Conservation (phyloP, 2,329 filamentous ascomycete genomes). For the Chalaropsis ovoidea region DNA sequence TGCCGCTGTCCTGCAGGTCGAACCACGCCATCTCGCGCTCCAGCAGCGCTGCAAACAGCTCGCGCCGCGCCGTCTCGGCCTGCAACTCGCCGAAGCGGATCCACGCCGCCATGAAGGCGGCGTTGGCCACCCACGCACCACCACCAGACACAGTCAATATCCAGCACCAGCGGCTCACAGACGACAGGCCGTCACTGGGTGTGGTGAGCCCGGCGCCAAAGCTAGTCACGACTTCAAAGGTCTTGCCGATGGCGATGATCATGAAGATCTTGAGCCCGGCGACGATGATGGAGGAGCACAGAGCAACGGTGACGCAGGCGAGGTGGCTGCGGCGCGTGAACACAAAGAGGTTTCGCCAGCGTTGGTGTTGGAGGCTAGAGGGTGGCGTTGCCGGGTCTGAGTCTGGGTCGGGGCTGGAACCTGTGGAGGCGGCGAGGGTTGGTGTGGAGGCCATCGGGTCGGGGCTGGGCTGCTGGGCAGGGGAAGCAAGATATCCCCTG, state of each 20-base stretch:
- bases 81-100: constrained; percentile 72
- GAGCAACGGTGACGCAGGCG: constrained; percentile 43
- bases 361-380: neutral
- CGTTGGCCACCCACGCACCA: constrained; percentile 57
- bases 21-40: constrained; percentile 72
- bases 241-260: constrained; percentile 59
- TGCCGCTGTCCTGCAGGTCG: constrained; percentile 60
- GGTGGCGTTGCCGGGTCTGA: neutral
- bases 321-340: constrained; percentile 59
- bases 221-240: constrained; percentile 61
- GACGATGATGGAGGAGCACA: constrained; percentile 47
- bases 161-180: constrained; percentile 48
- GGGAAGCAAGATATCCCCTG: neutral
- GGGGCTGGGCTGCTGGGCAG: too few species aligned
- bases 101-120: constrained; percentile 59
- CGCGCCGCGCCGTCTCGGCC: constrained; percentile 52
- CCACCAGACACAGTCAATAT: constrained; percentile 54
- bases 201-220: constrained; percentile 49
- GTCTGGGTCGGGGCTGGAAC: neutral
- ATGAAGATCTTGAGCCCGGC: constrained; percentile 56
- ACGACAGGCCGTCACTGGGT: constrained; percentile 42
- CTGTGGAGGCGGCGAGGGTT: too few species aligned
- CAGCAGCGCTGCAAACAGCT: constrained; percentile 59
- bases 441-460: neutral
- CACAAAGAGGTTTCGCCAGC: constrained; percentile 50